Base-by-base conservation (phyloP, 1,139 yeast genomes). In the Geotrichum fermentans region DNA sequence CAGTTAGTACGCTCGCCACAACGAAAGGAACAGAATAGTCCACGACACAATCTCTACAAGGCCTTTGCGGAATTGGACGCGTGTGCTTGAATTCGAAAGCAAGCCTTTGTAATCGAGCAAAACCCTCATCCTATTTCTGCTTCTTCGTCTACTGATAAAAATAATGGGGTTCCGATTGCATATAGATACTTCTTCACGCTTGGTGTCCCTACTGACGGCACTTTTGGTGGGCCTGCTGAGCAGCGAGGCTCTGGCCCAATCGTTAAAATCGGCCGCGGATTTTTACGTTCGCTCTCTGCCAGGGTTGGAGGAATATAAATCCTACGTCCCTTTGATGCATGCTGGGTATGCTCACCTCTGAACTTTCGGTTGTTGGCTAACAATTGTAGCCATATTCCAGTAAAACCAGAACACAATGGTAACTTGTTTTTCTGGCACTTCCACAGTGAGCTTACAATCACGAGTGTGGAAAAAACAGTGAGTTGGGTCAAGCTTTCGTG, bases 341-440 rank as follows among this genome's bases (percentile, higher is more conserved):
- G 66, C 75, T 10, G 75, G 75, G 54, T 57, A 56, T 6, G 56
- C 61, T 16, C n/a, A n/a, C n/a, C n/a, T n/a, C n/a, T n/a, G n/a
- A n/a, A n/a, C n/a, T n/a, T n/a, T n/a, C n/a, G n/a, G n/a, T n/a
- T n/a, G n/a, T n/a, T n/a, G n/a, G n/a, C n/a, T 29, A 17, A 39
- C 30, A 58, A 95, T 2, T 3, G 26, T 32, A 41, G 44, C 0
- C 92, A 84, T 59, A 65, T 86, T 18, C 75, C 75, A 50, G 64
- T 82, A 17, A 73, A 75, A 51, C 73, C 78, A 1, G 77, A 73
- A 40, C 73, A 76, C 51, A 71, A 77, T 40, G 80, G 84, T 33
- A 75, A 79, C 56, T 76, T 87, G 63, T 92, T 85, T 65, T 92
- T 89, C 65, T 89, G 97, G 97, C 65, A 65, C 45, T 63, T 68